Evolutionary conservation across 192 early-diverging fungal species (phyloP).

Genomic region (Rhizoclosmatium globosum): DNA sequence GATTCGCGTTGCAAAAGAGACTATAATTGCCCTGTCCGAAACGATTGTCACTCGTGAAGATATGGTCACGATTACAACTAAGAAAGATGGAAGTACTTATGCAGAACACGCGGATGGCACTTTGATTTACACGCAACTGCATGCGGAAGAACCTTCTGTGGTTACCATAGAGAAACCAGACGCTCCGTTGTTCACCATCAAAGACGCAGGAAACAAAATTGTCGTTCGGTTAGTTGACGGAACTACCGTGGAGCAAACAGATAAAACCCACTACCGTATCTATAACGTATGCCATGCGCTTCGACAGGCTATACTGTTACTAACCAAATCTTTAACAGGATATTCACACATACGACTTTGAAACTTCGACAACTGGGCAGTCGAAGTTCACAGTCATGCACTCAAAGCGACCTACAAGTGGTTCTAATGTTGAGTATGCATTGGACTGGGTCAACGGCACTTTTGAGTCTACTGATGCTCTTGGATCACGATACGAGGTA

Average conservation of each 20-base stretch:
- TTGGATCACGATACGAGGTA: conserved; percentile 29
- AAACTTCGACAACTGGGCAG: not conserved
- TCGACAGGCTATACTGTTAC: not conserved
- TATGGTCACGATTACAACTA: conserved; percentile 35
- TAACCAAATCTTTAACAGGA: conserved; percentile 2
- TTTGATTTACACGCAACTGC: conserved; percentile 7
- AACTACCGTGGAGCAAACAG: conserved; percentile 3
- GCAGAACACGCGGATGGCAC: conserved; percentile 48
- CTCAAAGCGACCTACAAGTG: not conserved
- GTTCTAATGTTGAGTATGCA: conserved; percentile 4
- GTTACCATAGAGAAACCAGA: conserved; percentile 29
- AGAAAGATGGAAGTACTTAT: conserved; percentile 28
- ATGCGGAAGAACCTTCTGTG: not conserved
- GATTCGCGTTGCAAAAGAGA: conserved; percentile 38
- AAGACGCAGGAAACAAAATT: conserved; percentile 1
- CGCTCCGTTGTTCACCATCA: not conserved
- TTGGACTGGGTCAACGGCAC: conserved; percentile 49
- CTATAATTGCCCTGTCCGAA: conserved; percentile 21
- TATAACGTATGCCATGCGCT: not conserved
- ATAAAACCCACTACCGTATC: conserved; percentile 6
- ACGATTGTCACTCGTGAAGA: conserved; percentile 47
- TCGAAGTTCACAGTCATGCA: conserved; percentile 4
- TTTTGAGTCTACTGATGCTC: conserved; percentile 23
- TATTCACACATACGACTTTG: conserved; percentile 10
- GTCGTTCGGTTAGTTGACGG: not conserved